Conservation (phyloP, 768 basidiomycete genomes). For the Gelatoporia subvermispora region DNA sequence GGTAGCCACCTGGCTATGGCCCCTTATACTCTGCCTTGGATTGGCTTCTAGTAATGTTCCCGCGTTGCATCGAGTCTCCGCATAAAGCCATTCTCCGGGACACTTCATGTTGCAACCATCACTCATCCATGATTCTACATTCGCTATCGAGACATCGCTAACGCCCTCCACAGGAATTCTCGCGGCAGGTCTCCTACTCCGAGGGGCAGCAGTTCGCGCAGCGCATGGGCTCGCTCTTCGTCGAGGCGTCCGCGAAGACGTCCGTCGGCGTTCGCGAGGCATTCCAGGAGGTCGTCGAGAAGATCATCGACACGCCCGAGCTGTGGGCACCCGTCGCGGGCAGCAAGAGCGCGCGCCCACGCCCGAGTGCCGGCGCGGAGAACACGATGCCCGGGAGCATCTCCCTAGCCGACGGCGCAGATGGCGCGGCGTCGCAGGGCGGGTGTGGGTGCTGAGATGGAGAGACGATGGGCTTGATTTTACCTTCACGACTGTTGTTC, state of each 20-base stretch:
- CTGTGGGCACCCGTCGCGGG: constrained; percentile 48
- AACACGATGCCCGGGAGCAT: constrained; percentile 41
- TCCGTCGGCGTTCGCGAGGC: constrained; percentile 76
- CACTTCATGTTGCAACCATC: neutral
- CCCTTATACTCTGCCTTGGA: too few relatives aligned
- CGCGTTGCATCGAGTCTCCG: too few relatives aligned
- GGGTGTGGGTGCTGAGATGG: constrained; percentile 31
- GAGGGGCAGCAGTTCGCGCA: constrained; percentile 80
- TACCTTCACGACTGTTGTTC: too few relatives aligned
- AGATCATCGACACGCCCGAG: constrained; percentile 79
- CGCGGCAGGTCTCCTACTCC: constrained; percentile 74
- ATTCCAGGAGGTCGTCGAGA: constrained; percentile 71
- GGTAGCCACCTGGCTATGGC: too few relatives aligned
- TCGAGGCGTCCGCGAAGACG: constrained; percentile 94
- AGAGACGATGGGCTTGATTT: neutral
- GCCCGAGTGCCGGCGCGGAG: constrained; percentile 8
- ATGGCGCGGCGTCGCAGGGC: constrained; percentile 16
- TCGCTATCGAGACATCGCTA: neutral
- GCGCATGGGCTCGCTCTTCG: constrained; percentile 78
- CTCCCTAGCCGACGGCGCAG: constrained; percentile 22
- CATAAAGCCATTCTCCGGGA: neutral
- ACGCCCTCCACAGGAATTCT: constrained; percentile 64
- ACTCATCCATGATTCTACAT: neutral
- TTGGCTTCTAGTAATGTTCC: too few relatives aligned
- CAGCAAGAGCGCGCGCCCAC: constrained; percentile 10